Evolutionary conservation across 306 rosid species (phyloP).

Genomic region (Lithocarpus polystachyus): DNA sequence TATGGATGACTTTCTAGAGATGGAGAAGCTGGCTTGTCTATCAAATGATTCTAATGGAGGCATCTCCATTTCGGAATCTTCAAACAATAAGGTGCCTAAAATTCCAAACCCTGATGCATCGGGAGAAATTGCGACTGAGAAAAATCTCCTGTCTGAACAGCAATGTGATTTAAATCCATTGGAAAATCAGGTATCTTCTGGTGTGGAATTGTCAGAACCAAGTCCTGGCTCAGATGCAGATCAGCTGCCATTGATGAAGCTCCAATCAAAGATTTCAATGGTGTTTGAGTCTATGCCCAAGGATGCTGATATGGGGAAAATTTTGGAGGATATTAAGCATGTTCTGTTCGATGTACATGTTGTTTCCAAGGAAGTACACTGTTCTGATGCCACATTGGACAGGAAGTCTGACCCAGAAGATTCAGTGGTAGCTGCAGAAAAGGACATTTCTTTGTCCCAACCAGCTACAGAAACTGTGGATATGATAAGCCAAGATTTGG

Average conservation of each 20-base stretch:
- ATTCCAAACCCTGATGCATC: slow-evolving; percentile 33
- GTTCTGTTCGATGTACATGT: slow-evolving; percentile 65
- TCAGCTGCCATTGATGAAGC: slow-evolving; percentile 48
- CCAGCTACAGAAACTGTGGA: slow-evolving; percentile 39
- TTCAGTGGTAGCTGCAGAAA: slow-evolving; percentile 52
- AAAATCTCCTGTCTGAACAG: slow-evolving; percentile 38
- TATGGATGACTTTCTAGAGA: slow-evolving; percentile 98
- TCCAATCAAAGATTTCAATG: slow-evolving; percentile 65
- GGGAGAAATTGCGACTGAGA: slow-evolving; percentile 22
- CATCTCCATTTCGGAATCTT: slow-evolving; percentile 36
- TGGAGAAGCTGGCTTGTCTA: slow-evolving; percentile 87
- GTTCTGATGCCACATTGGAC: slow-evolving; percentile 50
- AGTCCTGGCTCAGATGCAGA: slow-evolving; percentile 32
- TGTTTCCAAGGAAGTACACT: slow-evolving; percentile 41
- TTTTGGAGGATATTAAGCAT: slow-evolving; percentile 71
- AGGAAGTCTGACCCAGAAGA: slow-evolving; percentile 70
- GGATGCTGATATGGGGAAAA: slow-evolving; percentile 66
- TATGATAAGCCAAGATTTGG: slow-evolving; percentile 48
- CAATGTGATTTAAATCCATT: slow-evolving; percentile 32
- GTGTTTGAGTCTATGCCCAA: slow-evolving; percentile 64
- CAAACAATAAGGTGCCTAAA: slow-evolving; percentile 40
- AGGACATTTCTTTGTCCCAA: slow-evolving; percentile 44
- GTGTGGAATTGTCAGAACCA: slow-evolving; percentile 21
- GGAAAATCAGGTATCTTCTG: slow-evolving; percentile 37
- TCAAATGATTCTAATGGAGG: slow-evolving; percentile 60